Evolutionary conservation across 129 eudicot species (phyloP).

Genomic region (Ambrosia trifida): DNA sequence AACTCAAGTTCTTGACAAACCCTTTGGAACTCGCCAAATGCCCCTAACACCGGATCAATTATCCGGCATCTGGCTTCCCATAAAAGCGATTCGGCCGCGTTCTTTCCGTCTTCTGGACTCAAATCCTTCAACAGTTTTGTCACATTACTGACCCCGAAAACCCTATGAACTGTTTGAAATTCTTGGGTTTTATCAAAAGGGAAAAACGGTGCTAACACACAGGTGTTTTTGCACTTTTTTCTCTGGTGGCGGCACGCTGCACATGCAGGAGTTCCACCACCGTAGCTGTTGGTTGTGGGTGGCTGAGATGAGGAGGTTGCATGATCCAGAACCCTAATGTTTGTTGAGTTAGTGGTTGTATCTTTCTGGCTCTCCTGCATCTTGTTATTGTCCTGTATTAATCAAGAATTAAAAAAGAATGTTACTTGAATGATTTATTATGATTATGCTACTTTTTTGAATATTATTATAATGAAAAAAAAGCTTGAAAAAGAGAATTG

Average conservation of each 20-base stretch:
- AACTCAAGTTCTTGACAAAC: constrained; percentile 61
- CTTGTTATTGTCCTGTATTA: constrained; percentile 9
- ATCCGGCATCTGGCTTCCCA: constrained; percentile 83
- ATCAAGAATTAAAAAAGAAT: constrained; percentile 8
- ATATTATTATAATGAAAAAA: not conserved
- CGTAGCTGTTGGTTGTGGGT: constrained; percentile 15
- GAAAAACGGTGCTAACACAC: constrained; percentile 72
- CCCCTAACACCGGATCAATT: constrained; percentile 71
- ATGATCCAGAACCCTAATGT: constrained; percentile 37
- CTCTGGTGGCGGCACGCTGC: constrained; percentile 98
- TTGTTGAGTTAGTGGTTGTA: constrained; percentile 8
- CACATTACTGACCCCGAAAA: constrained; percentile 81
- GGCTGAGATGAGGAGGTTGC: constrained; percentile 34
- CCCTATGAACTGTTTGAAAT: constrained; percentile 79
- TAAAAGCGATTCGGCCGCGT: constrained; percentile 66
- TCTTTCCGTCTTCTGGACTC: constrained; percentile 47
- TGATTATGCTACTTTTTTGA: constrained; percentile 35
- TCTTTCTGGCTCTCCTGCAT: constrained; percentile 32
- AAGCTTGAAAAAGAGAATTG: constrained; percentile 33
- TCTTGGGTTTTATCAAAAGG: constrained; percentile 68
- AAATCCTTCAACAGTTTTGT: constrained; percentile 57
- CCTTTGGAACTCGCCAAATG: constrained; percentile 65
- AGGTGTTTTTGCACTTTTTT: constrained; percentile 74
- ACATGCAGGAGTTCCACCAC: constrained; percentile 52
- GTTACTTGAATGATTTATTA: constrained; percentile 24